Evolutionary conservation across 495 filamentous ascomycete genomes (phyloP).

Genomic region (Lepidopterella palustris): DNA sequence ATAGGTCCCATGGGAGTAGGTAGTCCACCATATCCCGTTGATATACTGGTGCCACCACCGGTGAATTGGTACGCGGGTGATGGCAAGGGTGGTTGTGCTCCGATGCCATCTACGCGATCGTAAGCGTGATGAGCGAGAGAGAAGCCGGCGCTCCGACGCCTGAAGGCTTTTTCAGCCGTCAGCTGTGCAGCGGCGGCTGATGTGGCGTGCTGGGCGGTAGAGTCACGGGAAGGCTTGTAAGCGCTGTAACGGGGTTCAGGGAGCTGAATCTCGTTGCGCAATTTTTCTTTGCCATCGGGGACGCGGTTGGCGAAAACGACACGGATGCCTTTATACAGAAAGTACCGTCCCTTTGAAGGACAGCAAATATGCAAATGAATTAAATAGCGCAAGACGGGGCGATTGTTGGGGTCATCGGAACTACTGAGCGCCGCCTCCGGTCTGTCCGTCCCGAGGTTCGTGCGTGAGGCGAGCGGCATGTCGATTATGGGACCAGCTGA

Average conservation of each 20-base stretch:
- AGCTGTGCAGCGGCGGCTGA: slow-evolving; percentile 14
- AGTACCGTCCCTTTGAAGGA: slow-evolving; percentile 75
- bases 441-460: slow-evolving; percentile 41
- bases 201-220: slow-evolving; percentile 17
- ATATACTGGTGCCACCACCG: background rate
- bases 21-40: slow-evolving; percentile 5
- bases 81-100: slow-evolving; percentile 11
- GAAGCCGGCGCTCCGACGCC: slow-evolving; percentile 26
- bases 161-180: slow-evolving; percentile 20
- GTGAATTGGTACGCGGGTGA: slow-evolving; percentile 20
- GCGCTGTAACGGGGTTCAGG: slow-evolving; percentile 81
- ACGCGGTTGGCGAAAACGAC: slow-evolving; percentile 98
- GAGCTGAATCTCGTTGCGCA: slow-evolving; percentile 83
- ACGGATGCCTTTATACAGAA: slow-evolving; percentile 82
- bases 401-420: slow-evolving; percentile 51
- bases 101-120: slow-evolving; percentile 10
- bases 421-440: slow-evolving; percentile 41
- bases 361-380: slow-evolving; percentile 93
- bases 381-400: slow-evolving; percentile 80
- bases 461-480: slow-evolving; percentile 47
- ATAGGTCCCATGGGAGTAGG: slow-evolving; percentile 13
- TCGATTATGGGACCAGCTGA: slow-evolving; percentile 82
- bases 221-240: slow-evolving; percentile 65
- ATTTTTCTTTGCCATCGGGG: slow-evolving; percentile 89
- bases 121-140: slow-evolving; percentile 22